These are phyloP conservation scores for Xylariales sp. DNA, from an alignment of 2,329 filamentous ascomycete genomes.

Conservation along the genomic window DNA sequence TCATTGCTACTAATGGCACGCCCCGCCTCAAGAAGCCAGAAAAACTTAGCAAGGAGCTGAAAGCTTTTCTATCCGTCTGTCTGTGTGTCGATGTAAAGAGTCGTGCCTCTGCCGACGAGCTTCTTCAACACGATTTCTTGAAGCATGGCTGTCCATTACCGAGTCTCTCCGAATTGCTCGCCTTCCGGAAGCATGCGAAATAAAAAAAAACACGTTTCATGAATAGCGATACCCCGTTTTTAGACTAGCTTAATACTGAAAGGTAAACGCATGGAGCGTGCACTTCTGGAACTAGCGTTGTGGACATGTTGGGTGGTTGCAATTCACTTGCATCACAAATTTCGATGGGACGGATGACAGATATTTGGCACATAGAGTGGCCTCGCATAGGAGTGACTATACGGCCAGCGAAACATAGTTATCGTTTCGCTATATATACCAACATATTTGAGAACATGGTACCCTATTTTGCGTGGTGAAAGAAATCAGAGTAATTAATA, in stretches of 20 bases:
- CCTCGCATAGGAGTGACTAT: conserved; percentile 35
- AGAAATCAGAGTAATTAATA: too few relatives aligned
- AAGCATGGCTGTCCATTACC: conserved; percentile 87
- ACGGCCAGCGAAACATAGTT: conserved; percentile 29
- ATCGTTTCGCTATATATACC: conserved; percentile 37
- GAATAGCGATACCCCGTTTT: conserved; percentile 46
- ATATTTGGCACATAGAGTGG: conserved; percentile 37
- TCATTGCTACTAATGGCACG: conserved; percentile 98
- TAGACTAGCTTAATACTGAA: conserved; percentile 42
- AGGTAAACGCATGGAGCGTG: conserved; percentile 35
- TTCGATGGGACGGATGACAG: conserved; percentile 45
- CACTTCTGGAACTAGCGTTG: conserved; percentile 38
- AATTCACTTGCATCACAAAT: conserved; percentile 39
- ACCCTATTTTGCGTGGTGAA: too few relatives aligned
- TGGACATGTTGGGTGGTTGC: conserved; percentile 38
- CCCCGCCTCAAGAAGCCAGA: conserved; percentile 98
- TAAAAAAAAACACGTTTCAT: conserved; percentile 52
- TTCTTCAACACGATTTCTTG: conserved; percentile 92
- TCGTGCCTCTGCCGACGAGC: conserved; percentile 88
- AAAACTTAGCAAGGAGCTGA: conserved; percentile 96
- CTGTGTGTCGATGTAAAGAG: conserved; percentile 97
- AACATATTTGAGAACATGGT: conserved; percentile 13
- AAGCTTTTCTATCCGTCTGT: conserved; percentile 95
- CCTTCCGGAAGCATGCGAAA: conserved; percentile 82
- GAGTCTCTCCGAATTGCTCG: conserved; percentile 86